phyloP scores from a whole-genome alignment of 2,329 filamentous ascomycete genomes.

The Neocucurbitaria cava region DNA sequence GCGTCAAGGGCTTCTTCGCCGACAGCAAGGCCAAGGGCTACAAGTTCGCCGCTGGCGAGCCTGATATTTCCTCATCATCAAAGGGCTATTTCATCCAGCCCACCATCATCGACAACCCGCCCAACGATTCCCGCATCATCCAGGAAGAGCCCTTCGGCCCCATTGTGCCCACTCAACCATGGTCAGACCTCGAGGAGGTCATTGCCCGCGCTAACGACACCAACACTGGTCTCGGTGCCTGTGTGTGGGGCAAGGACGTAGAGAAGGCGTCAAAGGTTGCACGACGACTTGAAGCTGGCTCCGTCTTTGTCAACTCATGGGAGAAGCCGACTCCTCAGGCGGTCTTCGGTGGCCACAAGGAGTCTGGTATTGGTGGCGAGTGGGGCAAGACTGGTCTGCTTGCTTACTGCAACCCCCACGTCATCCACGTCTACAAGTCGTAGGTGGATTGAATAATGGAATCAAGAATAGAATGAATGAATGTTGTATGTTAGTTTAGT shows the following conservation, averaged over 20 bases:
- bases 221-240: conserved; percentile 60
- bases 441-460: conserved; percentile 5
- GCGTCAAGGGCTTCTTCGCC: conserved; percentile 63
- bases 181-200: conserved; percentile 63
- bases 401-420: conserved; percentile 57
- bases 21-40: conserved; percentile 63
- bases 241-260: conserved; percentile 56
- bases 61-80: conserved; percentile 31
- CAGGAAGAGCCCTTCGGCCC: conserved; percentile 70
- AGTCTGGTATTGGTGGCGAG: conserved; percentile 80
- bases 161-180: conserved; percentile 70
- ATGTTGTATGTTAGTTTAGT: not conserved
- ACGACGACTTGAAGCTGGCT: conserved; percentile 59
- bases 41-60: conserved; percentile 60
- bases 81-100: conserved; percentile 67
- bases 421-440: conserved; percentile 56
- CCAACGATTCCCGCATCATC: conserved; percentile 64
- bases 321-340: conserved; percentile 57
- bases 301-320: conserved; percentile 63
- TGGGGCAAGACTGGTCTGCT: conserved; percentile 54
- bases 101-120: conserved; percentile 66
- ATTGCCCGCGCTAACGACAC: conserved; percentile 56
- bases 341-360: conserved; percentile 78
- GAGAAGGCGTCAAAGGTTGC: conserved; percentile 58
- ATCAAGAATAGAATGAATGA: not conserved